phyloP scores from a whole-genome alignment of 2,329 filamentous ascomycete species.

The Metarhizium guizhouense region DNA sequence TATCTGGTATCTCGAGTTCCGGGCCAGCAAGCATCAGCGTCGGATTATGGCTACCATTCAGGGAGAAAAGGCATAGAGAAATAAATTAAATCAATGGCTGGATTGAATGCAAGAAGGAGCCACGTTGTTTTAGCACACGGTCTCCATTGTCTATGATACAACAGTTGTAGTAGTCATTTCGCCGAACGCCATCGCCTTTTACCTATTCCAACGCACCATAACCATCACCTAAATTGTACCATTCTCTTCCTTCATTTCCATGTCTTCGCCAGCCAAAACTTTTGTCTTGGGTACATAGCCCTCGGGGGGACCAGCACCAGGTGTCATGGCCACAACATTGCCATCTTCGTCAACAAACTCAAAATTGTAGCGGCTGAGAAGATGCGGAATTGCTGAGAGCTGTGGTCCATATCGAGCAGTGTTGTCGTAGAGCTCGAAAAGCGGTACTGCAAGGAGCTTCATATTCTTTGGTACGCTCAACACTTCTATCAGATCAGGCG shows the following conservation, averaged over 20 bases:
- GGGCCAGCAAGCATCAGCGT: constrained; percentile 64
- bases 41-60: constrained; percentile 90
- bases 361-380: constrained; percentile 92
- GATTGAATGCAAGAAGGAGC: constrained; percentile 1
- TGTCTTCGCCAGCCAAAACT: constrained; percentile 54
- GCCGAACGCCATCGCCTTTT: constrained; percentile 27
- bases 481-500: constrained; percentile 53
- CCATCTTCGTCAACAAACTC: constrained; percentile 94
- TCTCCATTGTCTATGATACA: constrained; percentile 7
- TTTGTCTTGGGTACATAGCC: constrained; percentile 55
- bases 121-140: not conserved
- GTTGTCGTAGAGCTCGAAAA: constrained; percentile 98
- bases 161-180: constrained; percentile 11
- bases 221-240: constrained; percentile 21
- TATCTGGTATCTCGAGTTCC: constrained; percentile 92
- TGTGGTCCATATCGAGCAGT: constrained; percentile 91
- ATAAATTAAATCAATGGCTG: not conserved
- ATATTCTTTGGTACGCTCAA: constrained; percentile 98
- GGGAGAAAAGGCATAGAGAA: constrained; percentile 57
- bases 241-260: constrained; percentile 49
- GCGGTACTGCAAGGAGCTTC: constrained; percentile 92
- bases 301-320: constrained; percentile 53
- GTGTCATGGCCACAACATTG: constrained; percentile 76
- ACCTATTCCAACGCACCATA: constrained; percentile 14
- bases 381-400: constrained; percentile 89